A percentile compares a stretch with the other conserved stretches of the same genome.
phyloP scores from a whole-genome alignment of 2,329 filamentous ascomycete species.

The Calonectria multiphialidica region DNA sequence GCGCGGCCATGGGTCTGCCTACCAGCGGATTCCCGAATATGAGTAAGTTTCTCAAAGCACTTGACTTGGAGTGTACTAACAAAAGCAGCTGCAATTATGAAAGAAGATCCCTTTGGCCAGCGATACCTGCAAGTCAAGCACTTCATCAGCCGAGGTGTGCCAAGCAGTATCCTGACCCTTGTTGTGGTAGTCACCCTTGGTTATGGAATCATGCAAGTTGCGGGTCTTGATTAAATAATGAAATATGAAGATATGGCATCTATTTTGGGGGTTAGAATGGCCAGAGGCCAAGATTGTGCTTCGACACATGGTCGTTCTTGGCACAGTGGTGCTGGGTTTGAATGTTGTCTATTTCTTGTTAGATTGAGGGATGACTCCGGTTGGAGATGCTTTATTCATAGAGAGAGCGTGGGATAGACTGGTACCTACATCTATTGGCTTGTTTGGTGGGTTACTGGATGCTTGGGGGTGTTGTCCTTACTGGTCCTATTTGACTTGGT shows the following conservation, averaged over 20 bases:
- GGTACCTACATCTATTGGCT: background rate
- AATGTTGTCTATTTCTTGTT: conserved; percentile 8
- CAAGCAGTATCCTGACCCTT: conserved; percentile 85
- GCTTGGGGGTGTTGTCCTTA: conserved; percentile 5
- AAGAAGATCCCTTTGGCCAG: conserved; percentile 94
- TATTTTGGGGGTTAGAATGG: conserved; percentile 6
- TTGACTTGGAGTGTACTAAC: conserved; percentile 34
- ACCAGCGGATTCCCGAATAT: conserved; percentile 99
- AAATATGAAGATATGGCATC: background rate
- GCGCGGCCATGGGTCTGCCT: conserved; percentile 93
- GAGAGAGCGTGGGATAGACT: conserved; percentile 34
- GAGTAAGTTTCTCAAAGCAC: conserved; percentile 75
- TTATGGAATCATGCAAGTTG: conserved; percentile 88
- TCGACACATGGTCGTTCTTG: background rate
- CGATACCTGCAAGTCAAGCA: conserved; percentile 93
- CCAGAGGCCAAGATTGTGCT: background rate
- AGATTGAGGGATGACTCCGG: conserved; percentile 2
- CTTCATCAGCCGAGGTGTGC: conserved; percentile 94
- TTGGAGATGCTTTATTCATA: conserved; percentile 26
- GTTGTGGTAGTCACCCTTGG: conserved; percentile 88
- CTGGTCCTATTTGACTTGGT: background rate
- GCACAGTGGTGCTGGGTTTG: background rate
- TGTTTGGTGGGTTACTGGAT: background rate
- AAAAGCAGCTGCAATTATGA: conserved; percentile 91
- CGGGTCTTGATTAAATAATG: conserved; percentile 65